phyloP scores from a whole-genome alignment of 441 rosid genomes.

The Gossypium gossypioides region DNA sequence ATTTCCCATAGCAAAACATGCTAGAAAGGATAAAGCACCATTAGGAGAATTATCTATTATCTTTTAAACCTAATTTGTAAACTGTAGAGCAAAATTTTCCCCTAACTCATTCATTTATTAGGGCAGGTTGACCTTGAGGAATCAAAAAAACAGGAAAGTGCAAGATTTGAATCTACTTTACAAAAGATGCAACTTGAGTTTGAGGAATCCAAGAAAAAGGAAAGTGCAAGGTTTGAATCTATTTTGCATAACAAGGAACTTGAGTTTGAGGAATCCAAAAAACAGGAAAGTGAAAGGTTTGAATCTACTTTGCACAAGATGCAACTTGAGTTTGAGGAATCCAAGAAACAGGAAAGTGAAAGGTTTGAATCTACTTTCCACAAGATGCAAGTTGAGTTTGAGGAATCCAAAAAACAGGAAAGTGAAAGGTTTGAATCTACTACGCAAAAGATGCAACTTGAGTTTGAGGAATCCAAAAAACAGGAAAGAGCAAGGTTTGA shows the following conservation, averaged over 20 bases:
- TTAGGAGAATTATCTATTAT: neutral
- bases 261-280: constrained; percentile 17
- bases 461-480: constrained; percentile 13
- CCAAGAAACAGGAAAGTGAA: constrained; percentile 27
- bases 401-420: constrained; percentile 68
- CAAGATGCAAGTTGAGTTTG: constrained; percentile 40
- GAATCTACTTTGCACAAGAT: neutral
- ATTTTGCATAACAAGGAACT: constrained; percentile 56
- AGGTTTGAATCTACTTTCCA: neutral
- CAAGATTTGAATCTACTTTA: neutral
- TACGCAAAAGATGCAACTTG: constrained; percentile 53
- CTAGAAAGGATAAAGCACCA: neutral
- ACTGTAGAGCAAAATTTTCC: neutral
- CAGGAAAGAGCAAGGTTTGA: neutral
- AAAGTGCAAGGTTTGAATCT: constrained; percentile 57
- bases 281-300: neutral
- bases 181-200: constrained; percentile 23
- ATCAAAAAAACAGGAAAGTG: neutral
- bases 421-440: constrained; percentile 56
- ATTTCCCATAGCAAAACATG: neutral
- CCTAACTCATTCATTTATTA: constrained; percentile 14
- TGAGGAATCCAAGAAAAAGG: constrained; percentile 63
- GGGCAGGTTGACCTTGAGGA: constrained; percentile 44
- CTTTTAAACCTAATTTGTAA: neutral
- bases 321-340: constrained; percentile 59